These are phyloP conservation scores for Boletus insuetus DNA, from an alignment of 768 basidiomycete genomes.

Conservation along the genomic window DNA sequence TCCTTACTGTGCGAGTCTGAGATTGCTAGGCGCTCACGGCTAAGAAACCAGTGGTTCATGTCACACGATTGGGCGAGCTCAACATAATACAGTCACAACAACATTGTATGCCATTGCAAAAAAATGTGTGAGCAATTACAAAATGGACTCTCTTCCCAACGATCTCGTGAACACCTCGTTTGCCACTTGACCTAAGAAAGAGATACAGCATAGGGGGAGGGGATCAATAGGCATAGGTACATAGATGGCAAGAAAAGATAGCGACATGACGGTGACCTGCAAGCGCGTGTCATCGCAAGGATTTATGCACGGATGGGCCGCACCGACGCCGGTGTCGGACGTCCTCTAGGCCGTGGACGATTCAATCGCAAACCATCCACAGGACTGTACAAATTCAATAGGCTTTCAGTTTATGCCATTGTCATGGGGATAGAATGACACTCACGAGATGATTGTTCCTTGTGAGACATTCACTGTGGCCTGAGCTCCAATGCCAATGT, in stretches of 20 bases:
- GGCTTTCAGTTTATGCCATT: background rate
- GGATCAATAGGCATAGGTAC: constrained; percentile 30
- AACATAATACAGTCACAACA: background rate
- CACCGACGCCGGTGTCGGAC: constrained; percentile 35
- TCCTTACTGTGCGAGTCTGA: no score
- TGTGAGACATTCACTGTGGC: constrained; percentile 25
- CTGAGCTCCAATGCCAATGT: background rate
- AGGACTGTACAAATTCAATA: constrained; percentile 28
- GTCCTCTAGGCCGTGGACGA: constrained; percentile 45
- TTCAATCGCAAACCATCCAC: constrained; percentile 42
- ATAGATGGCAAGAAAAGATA: constrained; percentile 19
- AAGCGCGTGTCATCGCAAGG: background rate
- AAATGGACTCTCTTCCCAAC: background rate
- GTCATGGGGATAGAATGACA: constrained; percentile 8
- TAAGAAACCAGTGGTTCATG: no score
- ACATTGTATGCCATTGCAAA: constrained; percentile 1
- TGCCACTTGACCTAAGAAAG: constrained; percentile 1
- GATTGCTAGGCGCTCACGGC: no score
- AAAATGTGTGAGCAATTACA: background rate
- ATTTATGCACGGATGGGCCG: constrained; percentile 26
- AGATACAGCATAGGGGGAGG: constrained; percentile 26
- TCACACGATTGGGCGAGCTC: no score
- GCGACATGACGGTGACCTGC: background rate
- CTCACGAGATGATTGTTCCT: constrained; percentile 54
- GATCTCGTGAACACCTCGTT: background rate